Conservation (phyloP, 1,139 yeast genomes). For the Fermentozyma sake region DNA sequence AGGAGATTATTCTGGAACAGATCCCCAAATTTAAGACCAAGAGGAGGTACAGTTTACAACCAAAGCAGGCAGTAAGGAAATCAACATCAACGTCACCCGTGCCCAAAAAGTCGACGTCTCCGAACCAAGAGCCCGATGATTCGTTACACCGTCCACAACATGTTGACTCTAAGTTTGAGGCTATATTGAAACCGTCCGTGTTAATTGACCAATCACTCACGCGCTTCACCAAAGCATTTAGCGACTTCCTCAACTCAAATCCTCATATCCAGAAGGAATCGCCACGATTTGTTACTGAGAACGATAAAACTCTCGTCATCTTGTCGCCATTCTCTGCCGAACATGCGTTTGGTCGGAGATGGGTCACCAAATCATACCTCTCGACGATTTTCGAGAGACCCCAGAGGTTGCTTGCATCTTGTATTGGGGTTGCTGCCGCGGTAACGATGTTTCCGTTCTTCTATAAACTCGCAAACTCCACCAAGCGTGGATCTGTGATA, state of each 20-base stretch:
- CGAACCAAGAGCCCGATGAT: conserved; percentile 7
- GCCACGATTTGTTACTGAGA: conserved; percentile 39
- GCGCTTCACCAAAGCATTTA: conserved; percentile 40
- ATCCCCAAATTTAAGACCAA: conserved; percentile 36
- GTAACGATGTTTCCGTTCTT: conserved; percentile 63
- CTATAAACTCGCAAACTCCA: conserved; percentile 49
- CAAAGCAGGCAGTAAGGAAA: conserved; percentile 13
- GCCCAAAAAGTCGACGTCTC: conserved; percentile 3
- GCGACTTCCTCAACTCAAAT: conserved; percentile 46
- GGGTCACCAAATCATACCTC: conserved; percentile 69
- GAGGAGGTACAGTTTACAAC: conserved; percentile 26
- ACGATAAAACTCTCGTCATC: conserved; percentile 49
- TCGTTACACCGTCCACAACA: conserved; percentile 3
- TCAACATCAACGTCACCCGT: conserved; percentile 1
- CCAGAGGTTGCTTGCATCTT: conserved; percentile 69
- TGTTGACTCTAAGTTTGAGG: conserved; percentile 12
- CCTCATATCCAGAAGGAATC: conserved; percentile 54
- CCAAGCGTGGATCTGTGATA: conserved; percentile 43
- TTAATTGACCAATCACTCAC: conserved; percentile 33
- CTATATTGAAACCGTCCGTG: conserved; percentile 29
- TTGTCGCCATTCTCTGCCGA: conserved; percentile 58
- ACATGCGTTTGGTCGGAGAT: conserved; percentile 69
- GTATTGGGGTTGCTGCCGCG: conserved; percentile 77
- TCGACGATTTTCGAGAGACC: conserved; percentile 82
- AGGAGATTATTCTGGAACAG: conserved; percentile 30